phyloP scores from a whole-genome alignment of 345 rosid genomes.

The Pelargonium nanum region DNA sequence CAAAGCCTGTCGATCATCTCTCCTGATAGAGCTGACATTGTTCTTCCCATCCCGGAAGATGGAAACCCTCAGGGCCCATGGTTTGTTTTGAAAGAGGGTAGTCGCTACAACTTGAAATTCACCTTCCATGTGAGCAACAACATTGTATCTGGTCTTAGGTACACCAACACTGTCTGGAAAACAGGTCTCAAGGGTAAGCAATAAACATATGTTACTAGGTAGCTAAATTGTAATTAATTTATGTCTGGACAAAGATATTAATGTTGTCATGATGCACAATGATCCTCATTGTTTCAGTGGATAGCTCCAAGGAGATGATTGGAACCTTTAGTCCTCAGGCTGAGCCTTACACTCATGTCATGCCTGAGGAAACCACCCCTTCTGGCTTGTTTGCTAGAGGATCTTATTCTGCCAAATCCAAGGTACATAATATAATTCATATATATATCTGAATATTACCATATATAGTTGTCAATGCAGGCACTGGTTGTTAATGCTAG shows the following conservation, averaged over 20 bases:
- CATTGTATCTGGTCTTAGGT: slow-evolving; percentile 80
- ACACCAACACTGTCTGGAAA: slow-evolving; percentile 74
- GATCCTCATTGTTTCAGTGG: slow-evolving; percentile 37
- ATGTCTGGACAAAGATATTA: background rate
- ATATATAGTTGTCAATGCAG: too few relatives aligned
- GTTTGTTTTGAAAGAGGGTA: slow-evolving; percentile 87
- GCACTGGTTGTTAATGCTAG: too few relatives aligned
- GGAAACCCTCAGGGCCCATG: slow-evolving; percentile 66
- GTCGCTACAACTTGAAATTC: slow-evolving; percentile 56
- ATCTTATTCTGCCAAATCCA: slow-evolving; percentile 69
- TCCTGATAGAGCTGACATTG: slow-evolving; percentile 62
- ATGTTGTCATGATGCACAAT: background rate
- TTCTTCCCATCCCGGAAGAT: slow-evolving; percentile 46
- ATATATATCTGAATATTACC: too few relatives aligned
- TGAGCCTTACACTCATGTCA: slow-evolving; percentile 62
- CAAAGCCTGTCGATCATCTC: slow-evolving; percentile 53
- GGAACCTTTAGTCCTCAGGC: slow-evolving; percentile 93
- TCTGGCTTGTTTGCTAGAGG: slow-evolving; percentile 91
- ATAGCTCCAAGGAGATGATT: slow-evolving; percentile 72
- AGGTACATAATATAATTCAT: too few relatives aligned
- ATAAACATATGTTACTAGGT: too few relatives aligned
- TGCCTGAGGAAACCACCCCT: slow-evolving; percentile 81
- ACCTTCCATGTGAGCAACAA: slow-evolving; percentile 70
- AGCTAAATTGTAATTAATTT: too few relatives aligned
- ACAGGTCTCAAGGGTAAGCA: slow-evolving; percentile 53